Evolutionary conservation across 306 rosid species (phyloP).

Genomic region (Fagus sylvatica): DNA sequence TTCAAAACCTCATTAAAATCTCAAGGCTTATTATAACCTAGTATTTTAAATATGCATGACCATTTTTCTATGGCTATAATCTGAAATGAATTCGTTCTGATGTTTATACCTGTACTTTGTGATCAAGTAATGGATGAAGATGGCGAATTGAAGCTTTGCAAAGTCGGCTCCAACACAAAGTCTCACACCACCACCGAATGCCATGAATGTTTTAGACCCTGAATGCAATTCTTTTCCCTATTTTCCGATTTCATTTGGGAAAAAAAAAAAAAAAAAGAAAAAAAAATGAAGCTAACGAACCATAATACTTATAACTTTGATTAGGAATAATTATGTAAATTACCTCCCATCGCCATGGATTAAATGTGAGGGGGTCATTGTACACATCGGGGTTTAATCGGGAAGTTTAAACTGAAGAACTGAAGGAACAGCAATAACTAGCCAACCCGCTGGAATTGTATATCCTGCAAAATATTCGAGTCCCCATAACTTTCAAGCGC

Average conservation of each 20-base stretch:
- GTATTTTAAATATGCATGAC: too few species aligned
- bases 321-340: not conserved
- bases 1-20: too few species aligned
- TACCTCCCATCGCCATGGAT: constrained; percentile 28
- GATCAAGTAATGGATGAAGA: constrained; percentile 11
- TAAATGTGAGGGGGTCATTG: not conserved
- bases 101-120: not conserved
- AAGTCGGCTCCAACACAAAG: constrained; percentile 18
- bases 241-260: not conserved
- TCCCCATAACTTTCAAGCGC: too few species aligned
- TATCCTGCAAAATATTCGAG: not conserved
- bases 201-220: constrained; percentile 17
- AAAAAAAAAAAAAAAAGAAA: not conserved
- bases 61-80: too few species aligned
- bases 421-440: not conserved
- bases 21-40: too few species aligned
- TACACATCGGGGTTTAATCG: constrained; percentile 1
- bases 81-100: too few species aligned
- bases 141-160: constrained; percentile 12
- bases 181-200: constrained; percentile 18
- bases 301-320: not conserved
- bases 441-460: not conserved
- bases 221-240: not conserved
- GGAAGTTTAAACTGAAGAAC: too few species aligned
- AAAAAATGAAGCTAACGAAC: too few species aligned